Conservation (phyloP, 805 yeast genomes). For the Ogataea wickerhamii region DNA sequence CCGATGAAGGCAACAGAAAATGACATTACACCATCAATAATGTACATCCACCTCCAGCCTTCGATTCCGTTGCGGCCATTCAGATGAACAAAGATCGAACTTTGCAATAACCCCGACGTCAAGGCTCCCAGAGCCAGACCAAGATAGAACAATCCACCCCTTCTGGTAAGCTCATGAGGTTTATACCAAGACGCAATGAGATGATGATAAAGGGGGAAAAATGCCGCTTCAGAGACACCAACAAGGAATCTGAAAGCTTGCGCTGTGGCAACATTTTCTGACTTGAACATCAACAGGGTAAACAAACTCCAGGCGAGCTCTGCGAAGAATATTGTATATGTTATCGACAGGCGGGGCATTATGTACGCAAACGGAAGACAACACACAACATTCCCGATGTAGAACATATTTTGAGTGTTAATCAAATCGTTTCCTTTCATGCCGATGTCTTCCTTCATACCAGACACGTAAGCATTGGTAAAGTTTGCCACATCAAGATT, state of each 20-base stretch:
- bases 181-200: slow-evolving; percentile 55
- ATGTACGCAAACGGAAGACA: slow-evolving; percentile 56
- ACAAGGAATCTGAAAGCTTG: slow-evolving; percentile 57
- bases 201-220: slow-evolving; percentile 56
- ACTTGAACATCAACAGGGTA: slow-evolving; percentile 14
- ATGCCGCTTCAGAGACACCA: slow-evolving; percentile 59
- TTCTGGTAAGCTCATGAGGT: slow-evolving; percentile 50
- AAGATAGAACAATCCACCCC: slow-evolving; percentile 55
- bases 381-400: slow-evolving; percentile 36
- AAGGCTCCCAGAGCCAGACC: slow-evolving; percentile 56
- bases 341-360: slow-evolving; percentile 25
- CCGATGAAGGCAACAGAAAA: slow-evolving; percentile 34
- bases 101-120: slow-evolving; percentile 50
- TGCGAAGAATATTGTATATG: slow-evolving; percentile 43
- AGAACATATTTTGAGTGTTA: slow-evolving; percentile 19
- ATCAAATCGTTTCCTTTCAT: slow-evolving; percentile 21
- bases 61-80: slow-evolving; percentile 11
- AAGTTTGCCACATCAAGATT: slow-evolving; percentile 55
- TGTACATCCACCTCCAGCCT: slow-evolving; percentile 53
- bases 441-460: slow-evolving; percentile 49
- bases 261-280: slow-evolving; percentile 42
- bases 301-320: slow-evolving; percentile 40
- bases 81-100: slow-evolving; percentile 27
- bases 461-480: slow-evolving; percentile 58
- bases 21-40: slow-evolving; percentile 41